Percentiles rank a stretch among this genome's conserved stretches.
phyloP scores from a whole-genome alignment of 306 rosid genomes.

The Carpinus viminea region DNA sequence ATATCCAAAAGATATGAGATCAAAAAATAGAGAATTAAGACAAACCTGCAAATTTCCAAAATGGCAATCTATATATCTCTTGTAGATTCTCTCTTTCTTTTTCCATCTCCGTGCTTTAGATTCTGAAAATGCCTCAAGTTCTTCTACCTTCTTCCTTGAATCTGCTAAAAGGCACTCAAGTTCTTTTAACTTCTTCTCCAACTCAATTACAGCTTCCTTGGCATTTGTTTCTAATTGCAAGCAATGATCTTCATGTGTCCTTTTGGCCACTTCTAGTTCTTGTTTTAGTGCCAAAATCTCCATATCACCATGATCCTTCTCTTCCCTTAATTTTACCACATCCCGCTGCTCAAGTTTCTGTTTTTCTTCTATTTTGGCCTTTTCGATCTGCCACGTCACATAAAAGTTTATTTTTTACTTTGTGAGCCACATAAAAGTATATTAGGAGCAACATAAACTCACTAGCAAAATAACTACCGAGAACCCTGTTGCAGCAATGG shows the following conservation, averaged over 20 bases:
- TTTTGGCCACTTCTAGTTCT: constrained; percentile 61
- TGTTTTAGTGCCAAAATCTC: constrained; percentile 67
- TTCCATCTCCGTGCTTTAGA: constrained; percentile 77
- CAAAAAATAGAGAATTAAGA: constrained; percentile 20
- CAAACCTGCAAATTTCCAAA: constrained; percentile 74
- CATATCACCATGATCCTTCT: constrained; percentile 53
- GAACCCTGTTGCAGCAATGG: constrained; percentile 4
- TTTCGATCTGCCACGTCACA: constrained; percentile 61
- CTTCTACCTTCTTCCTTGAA: constrained; percentile 67
- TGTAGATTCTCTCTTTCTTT: constrained; percentile 68
- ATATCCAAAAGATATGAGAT: constrained; percentile 18
- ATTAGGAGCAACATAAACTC: constrained; percentile 11
- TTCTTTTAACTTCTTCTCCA: constrained; percentile 61
- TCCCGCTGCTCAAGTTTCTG: constrained; percentile 80
- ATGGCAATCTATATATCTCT: constrained; percentile 50
- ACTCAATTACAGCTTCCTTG: constrained; percentile 56
- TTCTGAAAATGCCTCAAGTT: constrained; percentile 72
- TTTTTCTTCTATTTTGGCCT: constrained; percentile 67
- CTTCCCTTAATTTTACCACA: constrained; percentile 60
- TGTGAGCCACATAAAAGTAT: constrained; percentile 25
- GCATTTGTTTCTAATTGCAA: constrained; percentile 60
- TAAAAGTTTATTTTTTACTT: constrained; percentile 5
- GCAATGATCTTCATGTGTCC: constrained; percentile 55
- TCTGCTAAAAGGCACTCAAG: constrained; percentile 54
- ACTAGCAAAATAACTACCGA: constrained; percentile 20